A percentile compares a stretch with the other conserved stretches of the same genome.
Conservation (phyloP, 2,329 filamentous ascomycete species). For the Lasiodiplodia hormozganensis region DNA sequence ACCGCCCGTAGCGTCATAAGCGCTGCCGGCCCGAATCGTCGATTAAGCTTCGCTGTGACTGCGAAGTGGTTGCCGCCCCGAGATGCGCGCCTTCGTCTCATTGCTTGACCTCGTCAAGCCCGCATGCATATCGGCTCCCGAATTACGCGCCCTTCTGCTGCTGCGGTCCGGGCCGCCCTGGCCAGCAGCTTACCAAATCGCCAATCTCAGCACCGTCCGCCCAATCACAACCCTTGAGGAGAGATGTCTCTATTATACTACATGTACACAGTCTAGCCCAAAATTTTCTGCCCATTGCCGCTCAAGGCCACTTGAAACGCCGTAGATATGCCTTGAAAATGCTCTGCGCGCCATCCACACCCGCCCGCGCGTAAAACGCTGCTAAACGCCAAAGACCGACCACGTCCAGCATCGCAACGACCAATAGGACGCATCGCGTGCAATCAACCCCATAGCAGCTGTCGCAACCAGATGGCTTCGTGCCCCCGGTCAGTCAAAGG, state of each 20-base stretch:
- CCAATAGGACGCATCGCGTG: constrained; percentile 11
- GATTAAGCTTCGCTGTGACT: not conserved
- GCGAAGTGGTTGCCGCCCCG: constrained; percentile 5
- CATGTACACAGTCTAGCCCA: constrained; percentile 23
- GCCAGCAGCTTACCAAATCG: not conserved
- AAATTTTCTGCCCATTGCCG: constrained; percentile 11
- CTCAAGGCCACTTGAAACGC: constrained; percentile 21
- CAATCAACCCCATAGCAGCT: not conserved
- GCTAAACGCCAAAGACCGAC: constrained; percentile 29
- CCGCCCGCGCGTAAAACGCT: constrained; percentile 25
- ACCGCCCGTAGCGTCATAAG: constrained; percentile 17
- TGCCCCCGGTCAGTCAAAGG: not conserved
- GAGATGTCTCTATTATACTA: constrained; percentile 28
- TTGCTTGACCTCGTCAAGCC: not conserved
- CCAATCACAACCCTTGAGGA: not conserved
- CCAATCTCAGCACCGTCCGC: not conserved
- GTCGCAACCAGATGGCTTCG: not conserved
- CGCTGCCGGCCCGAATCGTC: constrained; percentile 23
- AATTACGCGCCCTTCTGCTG: not conserved
- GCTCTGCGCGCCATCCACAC: constrained; percentile 24
- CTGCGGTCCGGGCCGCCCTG: constrained; percentile 9
- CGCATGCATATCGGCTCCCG: not conserved
- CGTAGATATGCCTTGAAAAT: constrained; percentile 29
- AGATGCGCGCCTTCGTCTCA: not conserved
- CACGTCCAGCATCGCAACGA: constrained; percentile 7